Base-by-base conservation (phyloP, 2,329 filamentous ascomycete species). In the Fusarium clavum region DNA sequence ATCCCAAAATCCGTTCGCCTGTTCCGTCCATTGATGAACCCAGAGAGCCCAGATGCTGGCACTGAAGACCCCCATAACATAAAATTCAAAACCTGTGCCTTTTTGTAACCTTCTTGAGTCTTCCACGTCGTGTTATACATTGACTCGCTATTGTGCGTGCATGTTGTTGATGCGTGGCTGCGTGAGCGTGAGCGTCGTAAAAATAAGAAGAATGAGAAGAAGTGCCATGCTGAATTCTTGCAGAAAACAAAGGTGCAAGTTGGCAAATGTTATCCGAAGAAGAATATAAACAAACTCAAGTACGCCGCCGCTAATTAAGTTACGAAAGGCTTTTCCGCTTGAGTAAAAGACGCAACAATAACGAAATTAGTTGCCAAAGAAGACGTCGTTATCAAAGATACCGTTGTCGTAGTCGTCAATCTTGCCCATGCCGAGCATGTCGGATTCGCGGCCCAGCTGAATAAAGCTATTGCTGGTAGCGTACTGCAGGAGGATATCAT, bases 311-410 rank as follows among this genome's bases (percentile, higher is more conserved):
- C 61, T 57, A 47, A 72, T 71, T 68, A 72, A 51, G 61, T 61
- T 54, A 59, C 46, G 64, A 61, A 58, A 57, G 32, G 20, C 58
- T 67, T 64, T 63, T 72, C 24, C 44, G 59, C 44, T 55, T 58
- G 44, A 30, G 29, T 22, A 58, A 46, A 49, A 52, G 45, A 44
- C 32, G 48, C 46, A 46, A 51, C 32, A 44, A 53, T 60, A 44
- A 59, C 32, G 18, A 44, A 57, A 62, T 7, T n/a, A 63, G 56
- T 69, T 80, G 54, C 82, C 81, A 72, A 87, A 88, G 72, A 88
- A 86, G 58, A 87, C 79, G 65, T 87, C 85, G 58, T 86, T 84
- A 64, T 79, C 82, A 70, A 88, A 87, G 84, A 88, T 85, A 76
- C 80, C 80, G 59, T 80, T 81, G 45, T 85, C 84, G 45, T 85